These are phyloP conservation scores for Globisporangium perplexum DNA, from an alignment of 352 stramenopile species.

Conservation along the genomic window DNA sequence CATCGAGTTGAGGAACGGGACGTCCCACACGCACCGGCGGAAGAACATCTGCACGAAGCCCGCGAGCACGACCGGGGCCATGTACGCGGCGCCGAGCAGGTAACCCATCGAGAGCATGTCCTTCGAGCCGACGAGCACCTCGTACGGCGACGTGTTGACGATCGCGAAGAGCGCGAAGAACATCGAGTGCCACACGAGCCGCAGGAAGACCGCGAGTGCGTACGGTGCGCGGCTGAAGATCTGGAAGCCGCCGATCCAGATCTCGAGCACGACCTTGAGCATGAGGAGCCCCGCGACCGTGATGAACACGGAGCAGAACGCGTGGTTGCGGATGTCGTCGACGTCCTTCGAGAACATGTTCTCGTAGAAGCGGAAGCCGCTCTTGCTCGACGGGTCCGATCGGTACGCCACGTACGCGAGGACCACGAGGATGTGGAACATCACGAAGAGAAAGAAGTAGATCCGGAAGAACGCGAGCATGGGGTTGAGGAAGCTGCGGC, in stretches of 20 bases:
- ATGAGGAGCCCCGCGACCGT: conserved; percentile 52
- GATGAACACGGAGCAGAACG: conserved; percentile 72
- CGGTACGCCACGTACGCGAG: conserved; percentile 80
- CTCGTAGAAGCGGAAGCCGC: conserved; percentile 61
- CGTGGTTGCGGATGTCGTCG: conserved; percentile 61
- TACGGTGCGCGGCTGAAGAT: conserved; percentile 61
- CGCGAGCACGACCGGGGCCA: conserved; percentile 49
- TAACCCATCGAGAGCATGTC: conserved; percentile 62
- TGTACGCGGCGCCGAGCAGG: conserved; percentile 46
- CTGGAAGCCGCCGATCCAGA: conserved; percentile 76
- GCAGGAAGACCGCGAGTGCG: conserved; percentile 53
- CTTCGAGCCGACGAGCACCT: conserved; percentile 47
- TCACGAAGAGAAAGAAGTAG: conserved; percentile 84
- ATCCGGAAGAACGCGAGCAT: conserved; percentile 83
- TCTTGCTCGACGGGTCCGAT: conserved; percentile 43
- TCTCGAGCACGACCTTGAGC: conserved; percentile 72
- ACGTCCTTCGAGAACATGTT: conserved; percentile 70
- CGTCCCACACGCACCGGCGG: conserved; percentile 46
- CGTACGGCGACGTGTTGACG: conserved; percentile 64
- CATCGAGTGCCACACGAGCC: conserved; percentile 74
- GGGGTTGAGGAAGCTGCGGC: conserved; percentile 75
- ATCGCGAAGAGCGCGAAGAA: conserved; percentile 76
- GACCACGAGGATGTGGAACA: conserved; percentile 72
- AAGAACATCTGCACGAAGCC: conserved; percentile 69
- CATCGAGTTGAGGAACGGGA: conserved; percentile 47